Conservation (phyloP, 2,329 filamentous ascomycete genomes). For the Pseudopyrenochaeta lycopersici region DNA sequence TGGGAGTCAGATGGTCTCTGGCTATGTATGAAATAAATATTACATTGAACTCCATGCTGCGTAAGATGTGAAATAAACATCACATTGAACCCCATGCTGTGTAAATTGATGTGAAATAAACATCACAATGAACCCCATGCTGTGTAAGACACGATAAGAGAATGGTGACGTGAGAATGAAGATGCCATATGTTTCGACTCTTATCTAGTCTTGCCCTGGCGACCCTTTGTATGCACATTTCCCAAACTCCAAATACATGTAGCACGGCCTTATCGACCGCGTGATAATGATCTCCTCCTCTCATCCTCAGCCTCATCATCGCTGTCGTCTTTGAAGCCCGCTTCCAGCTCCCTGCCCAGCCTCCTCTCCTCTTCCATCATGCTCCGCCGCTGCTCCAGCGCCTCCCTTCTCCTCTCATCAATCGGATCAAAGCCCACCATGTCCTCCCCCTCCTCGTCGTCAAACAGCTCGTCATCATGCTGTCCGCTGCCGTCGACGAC, state of each 20-base stretch:
- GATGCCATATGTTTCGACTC: neutral
- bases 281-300: constrained; percentile 27
- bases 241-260: too few relatives aligned
- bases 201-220: too few relatives aligned
- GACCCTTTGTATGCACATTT: too few relatives aligned
- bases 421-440: constrained; percentile 57
- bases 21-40: constrained; percentile 36
- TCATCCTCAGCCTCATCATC: constrained; percentile 63
- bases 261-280: constrained; percentile 10
- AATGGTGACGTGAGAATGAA: neutral
- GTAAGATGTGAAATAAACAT: constrained; percentile 38
- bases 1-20: constrained; percentile 18
- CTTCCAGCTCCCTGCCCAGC: constrained; percentile 80
- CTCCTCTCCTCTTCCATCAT: constrained; percentile 64
- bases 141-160: too few relatives aligned
- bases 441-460: constrained; percentile 56
- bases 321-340: constrained; percentile 78
- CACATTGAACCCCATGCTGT: constrained; percentile 23
- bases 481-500: constrained; percentile 46
- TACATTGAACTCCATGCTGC: constrained; percentile 23
- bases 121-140: constrained; percentile 28
- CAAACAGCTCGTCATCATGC: constrained; percentile 52
- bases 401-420: constrained; percentile 47
- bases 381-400: constrained; percentile 51
- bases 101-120: constrained; percentile 37